phyloP scores from a whole-genome alignment of 768 basidiomycete species.

The Lactarius akahatsu region DNA sequence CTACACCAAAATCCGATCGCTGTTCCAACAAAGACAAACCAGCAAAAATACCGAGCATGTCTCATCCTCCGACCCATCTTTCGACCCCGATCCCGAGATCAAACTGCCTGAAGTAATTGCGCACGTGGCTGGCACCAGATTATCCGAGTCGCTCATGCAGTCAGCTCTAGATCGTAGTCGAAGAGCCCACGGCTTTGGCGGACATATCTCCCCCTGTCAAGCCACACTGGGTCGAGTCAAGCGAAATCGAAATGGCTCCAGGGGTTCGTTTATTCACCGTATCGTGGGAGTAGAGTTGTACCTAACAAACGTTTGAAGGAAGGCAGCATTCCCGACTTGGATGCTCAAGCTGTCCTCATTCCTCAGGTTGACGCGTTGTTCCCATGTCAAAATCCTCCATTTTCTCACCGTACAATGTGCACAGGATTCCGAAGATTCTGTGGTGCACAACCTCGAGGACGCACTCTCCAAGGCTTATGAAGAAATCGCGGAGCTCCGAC shows the following conservation, averaged over 20 bases:
- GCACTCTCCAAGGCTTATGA: slow-evolving; percentile 24
- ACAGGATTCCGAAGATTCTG: slow-evolving; percentile 11
- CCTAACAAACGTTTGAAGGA: slow-evolving; percentile 13
- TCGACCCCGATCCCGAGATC: background rate
- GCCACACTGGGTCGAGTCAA: background rate
- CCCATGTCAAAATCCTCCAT: background rate
- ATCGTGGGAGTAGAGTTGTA: background rate
- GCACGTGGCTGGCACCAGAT: background rate
- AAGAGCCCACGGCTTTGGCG: slow-evolving; percentile 20
- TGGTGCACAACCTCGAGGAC: slow-evolving; percentile 15
- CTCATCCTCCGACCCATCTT: background rate
- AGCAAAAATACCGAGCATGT: background rate
- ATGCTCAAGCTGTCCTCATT: slow-evolving; percentile 1
- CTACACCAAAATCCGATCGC: slow-evolving; percentile 27
- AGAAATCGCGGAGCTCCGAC: slow-evolving; percentile 23
- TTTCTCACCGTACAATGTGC: background rate
- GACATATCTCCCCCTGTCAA: background rate
- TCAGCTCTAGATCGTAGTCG: slow-evolving; percentile 20
- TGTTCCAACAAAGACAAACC: slow-evolving; percentile 21
- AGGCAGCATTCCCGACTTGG: background rate
- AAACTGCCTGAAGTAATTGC: slow-evolving; percentile 10
- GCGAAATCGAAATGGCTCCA: background rate
- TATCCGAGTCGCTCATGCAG: background rate
- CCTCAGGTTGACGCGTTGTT: slow-evolving; percentile 5
- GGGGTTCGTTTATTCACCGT: slow-evolving; percentile 5